Percentiles rank a stretch among this genome's conserved stretches.
Evolutionary conservation across 371 early-diverging fungal species (phyloP).

Genomic region (Fennellomyces sp.): DNA sequence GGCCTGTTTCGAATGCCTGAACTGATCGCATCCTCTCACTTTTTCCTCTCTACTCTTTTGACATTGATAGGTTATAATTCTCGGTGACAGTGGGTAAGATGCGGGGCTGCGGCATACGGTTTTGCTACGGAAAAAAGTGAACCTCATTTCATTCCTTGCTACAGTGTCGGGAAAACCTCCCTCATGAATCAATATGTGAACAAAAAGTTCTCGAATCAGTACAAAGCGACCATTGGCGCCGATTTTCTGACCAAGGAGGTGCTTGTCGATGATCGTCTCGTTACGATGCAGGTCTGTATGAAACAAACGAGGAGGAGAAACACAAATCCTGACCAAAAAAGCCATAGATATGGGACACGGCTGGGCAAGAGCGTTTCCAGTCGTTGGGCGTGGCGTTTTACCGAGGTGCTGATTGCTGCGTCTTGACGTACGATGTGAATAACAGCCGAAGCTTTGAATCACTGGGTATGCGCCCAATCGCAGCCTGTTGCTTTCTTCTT

Average conservation of each 20-base stretch:
- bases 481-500: background rate
- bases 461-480: slow-evolving; percentile 61
- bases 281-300: slow-evolving; percentile 86
- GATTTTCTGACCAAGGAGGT: slow-evolving; percentile 99
- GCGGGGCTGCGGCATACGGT: background rate
- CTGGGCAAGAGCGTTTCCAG: slow-evolving; percentile 97
- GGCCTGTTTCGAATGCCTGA: background rate
- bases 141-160: background rate
- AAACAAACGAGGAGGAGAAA: background rate
- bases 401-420: slow-evolving; percentile 99
- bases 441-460: slow-evolving; percentile 95
- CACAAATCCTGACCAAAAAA: too few species aligned
- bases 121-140: background rate
- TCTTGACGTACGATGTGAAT: slow-evolving; percentile 96
- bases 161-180: slow-evolving; percentile 94
- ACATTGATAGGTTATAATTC: slow-evolving; percentile 79
- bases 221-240: slow-evolving; percentile 99
- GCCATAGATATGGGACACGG: slow-evolving; percentile 95
- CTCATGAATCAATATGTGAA: slow-evolving; percentile 99
- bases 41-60: background rate
- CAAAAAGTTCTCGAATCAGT: slow-evolving; percentile 97
- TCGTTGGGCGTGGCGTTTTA: slow-evolving; percentile 97
- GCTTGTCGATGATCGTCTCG: slow-evolving; percentile 83
- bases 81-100: slow-evolving; percentile 88
- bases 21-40: background rate